These are phyloP conservation scores for Ophiocytium majus DNA, from an alignment of 352 stramenopile genomes.

Conservation along the genomic window DNA sequence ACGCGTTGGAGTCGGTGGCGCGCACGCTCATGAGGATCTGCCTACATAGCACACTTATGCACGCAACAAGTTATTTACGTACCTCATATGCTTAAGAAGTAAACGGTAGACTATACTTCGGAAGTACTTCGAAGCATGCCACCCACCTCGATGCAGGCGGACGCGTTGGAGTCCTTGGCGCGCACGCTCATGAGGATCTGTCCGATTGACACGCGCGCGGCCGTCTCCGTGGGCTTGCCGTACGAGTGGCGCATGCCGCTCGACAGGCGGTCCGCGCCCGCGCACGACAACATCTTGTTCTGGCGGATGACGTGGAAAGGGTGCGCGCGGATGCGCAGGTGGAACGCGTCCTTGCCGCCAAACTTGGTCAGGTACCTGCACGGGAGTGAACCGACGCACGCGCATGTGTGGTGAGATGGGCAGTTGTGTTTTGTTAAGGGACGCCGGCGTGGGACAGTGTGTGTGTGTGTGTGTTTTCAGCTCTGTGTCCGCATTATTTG, in stretches of 20 bases:
- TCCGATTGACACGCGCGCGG: constrained; percentile 96
- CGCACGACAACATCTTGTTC: constrained; percentile 99
- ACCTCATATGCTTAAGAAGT: too few species aligned
- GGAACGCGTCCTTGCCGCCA: constrained; percentile 94
- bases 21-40: constrained; percentile 95
- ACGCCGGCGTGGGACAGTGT: too few species aligned
- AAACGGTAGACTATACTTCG: too few species aligned
- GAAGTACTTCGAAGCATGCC: too few species aligned
- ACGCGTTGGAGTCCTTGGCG: constrained; percentile 89
- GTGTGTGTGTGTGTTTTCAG: too few species aligned
- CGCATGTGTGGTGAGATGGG: neutral
- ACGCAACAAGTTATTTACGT: too few species aligned
- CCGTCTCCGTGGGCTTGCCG: constrained; percentile 95
- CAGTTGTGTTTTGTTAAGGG: constrained; percentile 55
- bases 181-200: constrained; percentile 97
- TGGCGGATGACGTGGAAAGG: constrained; percentile 98
- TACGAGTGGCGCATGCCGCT: constrained; percentile 99
- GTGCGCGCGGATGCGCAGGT: constrained; percentile 98
- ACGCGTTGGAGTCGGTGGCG: constrained; percentile 70
- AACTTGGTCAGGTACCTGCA: constrained; percentile 96
- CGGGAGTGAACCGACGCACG: neutral
- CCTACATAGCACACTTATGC: constrained; percentile 96
- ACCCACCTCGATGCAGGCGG: constrained; percentile 70
- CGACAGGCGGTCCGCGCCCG: constrained; percentile 92
- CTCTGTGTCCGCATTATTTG: too few species aligned